A percentile compares a stretch with the other conserved stretches of the same genome.
phyloP scores from a whole-genome alignment of 106 monocot species.

The Phalaenopsis equestris region DNA sequence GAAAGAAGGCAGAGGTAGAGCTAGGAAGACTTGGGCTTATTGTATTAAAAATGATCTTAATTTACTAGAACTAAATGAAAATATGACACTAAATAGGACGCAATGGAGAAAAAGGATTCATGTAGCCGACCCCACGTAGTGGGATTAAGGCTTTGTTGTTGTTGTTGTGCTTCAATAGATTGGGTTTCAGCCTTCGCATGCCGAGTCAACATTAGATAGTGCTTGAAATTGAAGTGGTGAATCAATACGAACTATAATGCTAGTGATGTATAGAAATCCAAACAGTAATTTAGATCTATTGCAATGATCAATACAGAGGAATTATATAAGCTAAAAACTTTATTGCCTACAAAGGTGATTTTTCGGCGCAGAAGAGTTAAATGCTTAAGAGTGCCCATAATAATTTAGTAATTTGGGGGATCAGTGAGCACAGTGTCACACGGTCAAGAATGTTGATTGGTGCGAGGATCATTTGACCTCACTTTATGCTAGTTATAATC shows the following conservation, averaged over 20 bases:
- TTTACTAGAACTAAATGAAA: too few relatives aligned
- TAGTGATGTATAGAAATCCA: neutral
- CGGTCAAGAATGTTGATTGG: neutral
- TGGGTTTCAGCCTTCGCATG: neutral
- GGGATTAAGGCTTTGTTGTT: too few relatives aligned
- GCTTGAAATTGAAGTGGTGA: neutral
- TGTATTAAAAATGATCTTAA: too few relatives aligned
- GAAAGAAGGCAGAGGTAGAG: too few relatives aligned
- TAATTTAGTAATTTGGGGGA: neutral
- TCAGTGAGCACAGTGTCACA: neutral
- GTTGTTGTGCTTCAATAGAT: neutral
- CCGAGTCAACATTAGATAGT: neutral
- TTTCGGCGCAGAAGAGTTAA: neutral
- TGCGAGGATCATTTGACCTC: too few relatives aligned
- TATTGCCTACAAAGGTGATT: too few relatives aligned
- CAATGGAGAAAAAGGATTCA: too few relatives aligned
- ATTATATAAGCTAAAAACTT: too few relatives aligned
- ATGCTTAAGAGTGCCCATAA: neutral
- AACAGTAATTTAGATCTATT: neutral
- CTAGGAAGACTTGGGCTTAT: too few relatives aligned
- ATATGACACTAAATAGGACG: too few relatives aligned
- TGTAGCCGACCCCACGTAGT: too few relatives aligned
- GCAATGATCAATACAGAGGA: neutral
- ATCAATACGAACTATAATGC: neutral
- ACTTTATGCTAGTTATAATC: too few relatives aligned